A percentile compares a stretch with the other conserved stretches of the same genome.
Evolutionary conservation across 305 asterid genomes (phyloP).

Genomic region (Caryopteris hybrid): DNA sequence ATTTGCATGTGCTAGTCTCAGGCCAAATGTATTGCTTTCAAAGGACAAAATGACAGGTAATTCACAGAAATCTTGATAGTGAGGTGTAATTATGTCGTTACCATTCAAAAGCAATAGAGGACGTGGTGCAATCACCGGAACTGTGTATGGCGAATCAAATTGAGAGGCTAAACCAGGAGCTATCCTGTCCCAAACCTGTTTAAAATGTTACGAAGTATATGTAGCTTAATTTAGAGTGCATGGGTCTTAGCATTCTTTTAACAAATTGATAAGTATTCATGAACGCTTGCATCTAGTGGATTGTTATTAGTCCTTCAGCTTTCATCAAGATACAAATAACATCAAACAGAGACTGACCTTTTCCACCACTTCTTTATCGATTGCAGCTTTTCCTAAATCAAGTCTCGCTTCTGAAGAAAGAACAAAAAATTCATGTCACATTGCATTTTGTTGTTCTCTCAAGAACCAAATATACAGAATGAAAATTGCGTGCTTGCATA

Average conservation of each 20-base stretch:
- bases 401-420: conserved; percentile 69
- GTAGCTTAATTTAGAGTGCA: too few species aligned
- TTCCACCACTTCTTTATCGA: conserved; percentile 78
- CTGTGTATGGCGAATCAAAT: conserved; percentile 71
- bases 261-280: background rate
- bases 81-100: conserved; percentile 15
- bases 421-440: background rate
- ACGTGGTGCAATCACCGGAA: conserved; percentile 72
- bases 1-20: conserved; percentile 1
- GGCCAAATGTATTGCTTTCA: background rate
- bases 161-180: conserved; percentile 79
- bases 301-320: background rate
- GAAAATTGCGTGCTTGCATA: background rate
- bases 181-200: conserved; percentile 90
- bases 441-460: background rate
- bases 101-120: conserved; percentile 85
- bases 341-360: conserved; percentile 46
- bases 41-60: background rate
- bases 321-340: background rate
- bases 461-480: background rate
- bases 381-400: conserved; percentile 58
- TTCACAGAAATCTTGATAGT: background rate
- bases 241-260: too few species aligned
- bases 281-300: background rate
- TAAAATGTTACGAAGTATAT: background rate